Conservation (phyloP, 768 basidiomycete species). For the Suillus cothurnatus region DNA sequence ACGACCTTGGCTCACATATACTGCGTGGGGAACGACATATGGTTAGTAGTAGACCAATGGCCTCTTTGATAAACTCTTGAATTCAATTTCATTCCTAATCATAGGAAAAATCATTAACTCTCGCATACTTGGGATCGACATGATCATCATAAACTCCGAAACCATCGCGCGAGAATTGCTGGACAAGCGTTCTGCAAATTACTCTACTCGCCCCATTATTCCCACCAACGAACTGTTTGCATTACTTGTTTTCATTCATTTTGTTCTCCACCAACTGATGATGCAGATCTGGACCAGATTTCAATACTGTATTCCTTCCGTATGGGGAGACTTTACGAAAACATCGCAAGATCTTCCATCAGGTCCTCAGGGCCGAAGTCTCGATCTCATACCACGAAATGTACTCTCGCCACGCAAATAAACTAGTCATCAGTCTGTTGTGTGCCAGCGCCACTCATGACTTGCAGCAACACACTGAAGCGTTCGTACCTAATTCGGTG, state of each 20-base stretch:
- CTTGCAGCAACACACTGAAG: slow-evolving; percentile 17
- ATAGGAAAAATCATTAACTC: slow-evolving; percentile 3
- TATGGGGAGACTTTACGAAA: no score
- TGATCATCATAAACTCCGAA: slow-evolving; percentile 7
- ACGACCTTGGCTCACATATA: slow-evolving; percentile 21
- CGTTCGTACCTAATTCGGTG: not conserved
- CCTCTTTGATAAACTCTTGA: not conserved
- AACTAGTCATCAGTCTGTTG: slow-evolving; percentile 7
- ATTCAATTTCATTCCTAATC: no score
- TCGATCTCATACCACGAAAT: no score
- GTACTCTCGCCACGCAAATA: no score
- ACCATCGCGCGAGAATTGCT: not conserved
- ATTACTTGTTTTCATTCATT: not conserved
- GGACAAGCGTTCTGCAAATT: slow-evolving; percentile 4
- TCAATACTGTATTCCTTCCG: no score
- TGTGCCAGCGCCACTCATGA: not conserved
- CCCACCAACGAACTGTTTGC: slow-evolving; percentile 5
- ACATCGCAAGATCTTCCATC: no score
- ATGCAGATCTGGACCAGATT: slow-evolving; percentile 6
- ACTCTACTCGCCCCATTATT: not conserved
- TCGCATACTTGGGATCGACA: not conserved
- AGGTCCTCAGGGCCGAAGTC: no score
- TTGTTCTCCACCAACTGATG: not conserved
- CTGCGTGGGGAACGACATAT: slow-evolving; percentile 23
- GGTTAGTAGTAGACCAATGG: slow-evolving; percentile 11